phyloP scores from a whole-genome alignment of 1,284 basidiomycete genomes.

The Fistulinella cinereoalba region DNA sequence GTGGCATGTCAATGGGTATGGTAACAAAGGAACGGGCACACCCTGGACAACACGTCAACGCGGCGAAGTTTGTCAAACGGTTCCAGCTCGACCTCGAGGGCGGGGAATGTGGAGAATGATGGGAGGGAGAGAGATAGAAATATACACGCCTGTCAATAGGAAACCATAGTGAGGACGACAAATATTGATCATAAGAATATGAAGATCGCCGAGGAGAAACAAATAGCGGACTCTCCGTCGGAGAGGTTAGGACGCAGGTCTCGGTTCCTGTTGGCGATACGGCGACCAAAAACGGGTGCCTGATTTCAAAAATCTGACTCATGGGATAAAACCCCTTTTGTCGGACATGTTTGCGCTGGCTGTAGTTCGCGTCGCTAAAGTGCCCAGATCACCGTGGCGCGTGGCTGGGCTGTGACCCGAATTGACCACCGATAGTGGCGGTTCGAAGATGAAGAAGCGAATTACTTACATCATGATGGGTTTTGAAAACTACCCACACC shows the following conservation, averaged over 20 bases:
- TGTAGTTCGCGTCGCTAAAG: conserved; percentile 3
- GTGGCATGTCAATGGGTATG: not conserved
- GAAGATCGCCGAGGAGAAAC: conserved; percentile 18
- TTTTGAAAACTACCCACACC: conserved; percentile 56
- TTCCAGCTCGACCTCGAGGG: conserved; percentile 59
- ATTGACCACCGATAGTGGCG: conserved; percentile 4
- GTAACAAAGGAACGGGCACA: conserved; percentile 21
- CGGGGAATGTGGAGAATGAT: conserved; percentile 48
- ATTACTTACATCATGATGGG: conserved; percentile 58
- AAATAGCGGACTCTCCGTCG: not conserved
- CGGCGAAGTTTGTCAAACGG: conserved; percentile 53
- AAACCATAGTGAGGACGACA: conserved; percentile 14
- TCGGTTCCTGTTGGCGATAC: conserved; percentile 8
- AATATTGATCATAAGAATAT: conserved; percentile 10
- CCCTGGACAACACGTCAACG: conserved; percentile 40
- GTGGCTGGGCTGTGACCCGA: conserved; percentile 11
- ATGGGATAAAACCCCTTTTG: conserved; percentile 4
- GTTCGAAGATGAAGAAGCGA: not conserved
- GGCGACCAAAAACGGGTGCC: conserved; percentile 17
- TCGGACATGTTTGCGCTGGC: not conserved
- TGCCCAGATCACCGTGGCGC: conserved; percentile 8
- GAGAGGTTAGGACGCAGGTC: not conserved
- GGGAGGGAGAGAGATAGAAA: conserved; percentile 50
- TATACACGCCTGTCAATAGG: conserved; percentile 46
- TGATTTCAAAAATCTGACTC: conserved; percentile 23